phyloP scores from a whole-genome alignment of 495 filamentous ascomycete genomes.

The Cudoniella acicularis region DNA sequence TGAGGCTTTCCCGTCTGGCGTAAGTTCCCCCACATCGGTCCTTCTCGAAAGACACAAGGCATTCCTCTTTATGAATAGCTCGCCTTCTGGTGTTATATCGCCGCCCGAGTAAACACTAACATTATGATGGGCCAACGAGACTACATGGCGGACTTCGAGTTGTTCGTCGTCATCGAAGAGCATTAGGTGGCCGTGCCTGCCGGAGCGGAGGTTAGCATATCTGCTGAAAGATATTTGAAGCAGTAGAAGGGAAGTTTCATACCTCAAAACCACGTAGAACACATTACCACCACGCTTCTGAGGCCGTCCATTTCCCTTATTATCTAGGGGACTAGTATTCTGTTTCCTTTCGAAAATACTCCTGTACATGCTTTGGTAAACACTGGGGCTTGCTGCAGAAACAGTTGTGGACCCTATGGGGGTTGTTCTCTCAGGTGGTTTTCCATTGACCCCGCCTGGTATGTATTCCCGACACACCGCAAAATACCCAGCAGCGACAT shows the following conservation, averaged over 20 bases:
- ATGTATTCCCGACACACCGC: constrained; percentile 91
- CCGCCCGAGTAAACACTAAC: constrained; percentile 84
- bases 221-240: neutral
- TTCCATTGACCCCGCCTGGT: constrained; percentile 84
- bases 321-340: constrained; percentile 43
- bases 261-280: constrained; percentile 92
- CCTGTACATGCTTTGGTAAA: constrained; percentile 97
- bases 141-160: constrained; percentile 90
- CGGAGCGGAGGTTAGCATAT: constrained; percentile 1
- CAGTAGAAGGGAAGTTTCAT: constrained; percentile 23
- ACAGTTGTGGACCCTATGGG: constrained; percentile 66
- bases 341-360: constrained; percentile 88
- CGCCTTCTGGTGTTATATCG: constrained; percentile 78
- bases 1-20: constrained; percentile 48
- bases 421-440: constrained; percentile 83
- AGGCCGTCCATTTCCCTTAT: constrained; percentile 49
- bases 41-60: constrained; percentile 80
- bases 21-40: constrained; percentile 52
- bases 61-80: constrained; percentile 93
- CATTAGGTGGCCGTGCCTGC: constrained; percentile 92
- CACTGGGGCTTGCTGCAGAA: constrained; percentile 76
- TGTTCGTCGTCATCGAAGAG: constrained; percentile 89
- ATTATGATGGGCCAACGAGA: constrained; percentile 83
- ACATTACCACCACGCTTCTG: constrained; percentile 77
- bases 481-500: constrained; percentile 91